Percentiles rank a stretch among this genome's conserved stretches.
phyloP scores from a whole-genome alignment of 306 rosid species.

The Carpinus viminea region DNA sequence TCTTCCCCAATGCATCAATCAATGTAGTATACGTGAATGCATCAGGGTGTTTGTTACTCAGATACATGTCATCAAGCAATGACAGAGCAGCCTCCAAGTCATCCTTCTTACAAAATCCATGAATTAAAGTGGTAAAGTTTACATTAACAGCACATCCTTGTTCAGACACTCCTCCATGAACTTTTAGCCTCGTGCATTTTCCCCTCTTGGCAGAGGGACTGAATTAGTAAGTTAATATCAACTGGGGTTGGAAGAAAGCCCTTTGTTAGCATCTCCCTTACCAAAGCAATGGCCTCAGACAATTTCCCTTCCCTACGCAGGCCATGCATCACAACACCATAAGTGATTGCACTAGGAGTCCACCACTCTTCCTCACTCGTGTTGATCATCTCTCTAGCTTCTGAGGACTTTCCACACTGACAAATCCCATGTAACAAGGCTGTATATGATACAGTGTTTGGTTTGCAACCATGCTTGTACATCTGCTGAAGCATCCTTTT shows the following conservation, averaged over 20 bases:
- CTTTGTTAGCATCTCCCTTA: slow-evolving; percentile 61
- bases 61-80: slow-evolving; percentile 83
- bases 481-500: slow-evolving; percentile 82
- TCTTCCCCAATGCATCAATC: slow-evolving; percentile 72
- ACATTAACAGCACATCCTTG: slow-evolving; percentile 78
- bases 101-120: slow-evolving; percentile 75
- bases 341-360: slow-evolving; percentile 81
- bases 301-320: slow-evolving; percentile 79
- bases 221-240: slow-evolving; percentile 74
- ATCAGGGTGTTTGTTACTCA: slow-evolving; percentile 83
- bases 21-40: slow-evolving; percentile 71
- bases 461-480: slow-evolving; percentile 82
- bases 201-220: slow-evolving; percentile 65
- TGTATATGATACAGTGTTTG: slow-evolving; percentile 77
- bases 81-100: slow-evolving; percentile 77
- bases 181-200: slow-evolving; percentile 65
- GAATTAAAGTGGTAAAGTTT: slow-evolving; percentile 79
- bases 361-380: slow-evolving; percentile 85
- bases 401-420: slow-evolving; percentile 66
- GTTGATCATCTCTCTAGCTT: slow-evolving; percentile 77
- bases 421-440: slow-evolving; percentile 82
- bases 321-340: slow-evolving; percentile 77
- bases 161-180: slow-evolving; percentile 70
- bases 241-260: slow-evolving; percentile 77
- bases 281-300: slow-evolving; percentile 70